Conservation (phyloP, 805 yeast species). For the Trichomonascus vanleenenianus region DNA sequence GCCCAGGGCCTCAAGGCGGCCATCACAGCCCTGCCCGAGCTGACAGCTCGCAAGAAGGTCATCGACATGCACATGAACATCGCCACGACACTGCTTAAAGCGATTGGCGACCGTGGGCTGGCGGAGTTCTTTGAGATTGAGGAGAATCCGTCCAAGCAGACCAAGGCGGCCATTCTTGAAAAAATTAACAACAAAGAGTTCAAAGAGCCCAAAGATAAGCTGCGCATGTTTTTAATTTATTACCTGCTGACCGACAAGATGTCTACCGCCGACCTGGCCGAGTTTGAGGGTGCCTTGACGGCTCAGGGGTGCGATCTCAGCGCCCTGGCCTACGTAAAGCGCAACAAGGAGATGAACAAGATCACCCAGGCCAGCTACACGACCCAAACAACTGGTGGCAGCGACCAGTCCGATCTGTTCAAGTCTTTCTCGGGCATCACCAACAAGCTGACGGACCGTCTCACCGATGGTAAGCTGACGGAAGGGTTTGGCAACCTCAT, state of each 20-base stretch:
- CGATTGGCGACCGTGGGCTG: conserved; percentile 76
- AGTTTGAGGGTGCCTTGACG: conserved; percentile 56
- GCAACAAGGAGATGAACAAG: conserved; percentile 70
- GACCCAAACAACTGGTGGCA: conserved; percentile 9
- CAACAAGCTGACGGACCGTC: conserved; percentile 61
- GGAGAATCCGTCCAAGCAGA: conserved; percentile 51
- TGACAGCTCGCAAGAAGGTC: conserved; percentile 77
- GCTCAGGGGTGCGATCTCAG: conserved; percentile 52
- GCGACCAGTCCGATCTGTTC: conserved; percentile 26
- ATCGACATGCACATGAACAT: conserved; percentile 97
- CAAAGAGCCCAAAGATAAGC: conserved; percentile 57
- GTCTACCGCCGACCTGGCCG: conserved; percentile 43
- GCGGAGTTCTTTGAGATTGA: conserved; percentile 93
- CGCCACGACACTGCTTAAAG: conserved; percentile 72
- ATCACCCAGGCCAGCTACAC: conserved; percentile 22
- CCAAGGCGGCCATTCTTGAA: conserved; percentile 50
- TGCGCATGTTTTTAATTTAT: conserved; percentile 81
- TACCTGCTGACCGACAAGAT: conserved; percentile 38
- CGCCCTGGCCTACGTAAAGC: conserved; percentile 66
- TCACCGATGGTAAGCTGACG: conserved; percentile 70
- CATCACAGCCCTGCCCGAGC: conserved; percentile 84
- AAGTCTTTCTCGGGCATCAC: conserved; percentile 62
- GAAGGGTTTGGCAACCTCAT: conserved; percentile 88
- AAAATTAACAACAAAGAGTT: conserved; percentile 47
- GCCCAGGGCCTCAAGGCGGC: conserved; percentile 48